Evolutionary conservation across 805 yeast genomes (phyloP).

Genomic region (Metschnikowia peoriensis): DNA sequence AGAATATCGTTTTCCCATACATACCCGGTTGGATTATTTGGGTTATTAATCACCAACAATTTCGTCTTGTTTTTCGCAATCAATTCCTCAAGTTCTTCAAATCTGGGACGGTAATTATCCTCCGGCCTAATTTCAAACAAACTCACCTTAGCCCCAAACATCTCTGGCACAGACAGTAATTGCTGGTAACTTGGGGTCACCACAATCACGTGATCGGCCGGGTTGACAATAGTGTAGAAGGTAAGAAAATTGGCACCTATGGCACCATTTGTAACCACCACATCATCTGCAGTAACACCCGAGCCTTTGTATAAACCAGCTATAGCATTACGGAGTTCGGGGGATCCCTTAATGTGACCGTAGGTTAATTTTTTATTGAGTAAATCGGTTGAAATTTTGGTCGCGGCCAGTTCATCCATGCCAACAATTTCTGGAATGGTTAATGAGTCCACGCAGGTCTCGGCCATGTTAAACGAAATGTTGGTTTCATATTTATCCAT

Average conservation of each 20-base stretch:
- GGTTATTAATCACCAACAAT: conserved; percentile 44
- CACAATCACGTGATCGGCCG: conserved; percentile 47
- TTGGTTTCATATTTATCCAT: conserved; percentile 49
- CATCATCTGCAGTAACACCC: conserved; percentile 28
- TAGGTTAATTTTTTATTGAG: conserved; percentile 35
- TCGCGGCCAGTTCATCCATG: neutral
- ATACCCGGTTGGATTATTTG: conserved; percentile 35
- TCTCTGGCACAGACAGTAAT: conserved; percentile 44
- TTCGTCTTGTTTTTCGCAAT: conserved; percentile 35
- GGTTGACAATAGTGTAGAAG: conserved; percentile 42
- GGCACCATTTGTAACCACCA: conserved; percentile 53
- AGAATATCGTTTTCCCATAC: conserved; percentile 37
- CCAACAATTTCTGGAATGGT: conserved; percentile 37
- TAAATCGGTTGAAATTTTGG: conserved; percentile 11
- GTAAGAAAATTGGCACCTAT: conserved; percentile 53
- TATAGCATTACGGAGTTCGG: conserved; percentile 34
- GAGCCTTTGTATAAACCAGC: conserved; percentile 34
- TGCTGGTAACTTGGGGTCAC: conserved; percentile 53
- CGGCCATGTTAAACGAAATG: conserved; percentile 45
- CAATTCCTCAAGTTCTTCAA: conserved; percentile 29
- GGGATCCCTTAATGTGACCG: conserved; percentile 48
- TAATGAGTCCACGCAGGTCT: conserved; percentile 50
- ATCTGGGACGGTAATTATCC: conserved; percentile 36
- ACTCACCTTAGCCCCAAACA: conserved; percentile 38
- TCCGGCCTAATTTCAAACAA: conserved; percentile 31